Conservation (phyloP, 345 rosid genomes). For the Lepidium didymum region DNA sequence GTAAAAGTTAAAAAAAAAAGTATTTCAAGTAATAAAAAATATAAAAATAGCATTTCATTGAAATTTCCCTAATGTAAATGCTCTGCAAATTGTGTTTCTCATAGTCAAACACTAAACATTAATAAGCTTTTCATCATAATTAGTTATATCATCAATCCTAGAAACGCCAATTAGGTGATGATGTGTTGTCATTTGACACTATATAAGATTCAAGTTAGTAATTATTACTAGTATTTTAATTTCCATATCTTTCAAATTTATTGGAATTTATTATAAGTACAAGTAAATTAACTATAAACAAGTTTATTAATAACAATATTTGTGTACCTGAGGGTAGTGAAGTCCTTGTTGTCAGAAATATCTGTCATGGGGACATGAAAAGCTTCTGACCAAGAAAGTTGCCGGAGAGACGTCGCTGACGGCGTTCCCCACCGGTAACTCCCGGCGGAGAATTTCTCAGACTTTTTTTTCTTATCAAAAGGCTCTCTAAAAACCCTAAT, state of each 20-base stretch:
- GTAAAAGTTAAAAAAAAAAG: too few relatives aligned
- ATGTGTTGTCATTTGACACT: not conserved
- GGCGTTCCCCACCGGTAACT: slow-evolving; percentile 97
- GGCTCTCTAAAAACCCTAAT: slow-evolving; percentile 66
- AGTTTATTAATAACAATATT: not conserved
- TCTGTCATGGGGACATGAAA: slow-evolving; percentile 84
- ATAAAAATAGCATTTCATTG: too few relatives aligned
- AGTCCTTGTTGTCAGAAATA: slow-evolving; percentile 33
- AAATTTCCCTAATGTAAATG: too few relatives aligned
- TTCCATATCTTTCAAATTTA: not conserved
- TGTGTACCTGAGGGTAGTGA: slow-evolving; percentile 42
- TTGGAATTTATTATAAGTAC: not conserved
- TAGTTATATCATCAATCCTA: not conserved
- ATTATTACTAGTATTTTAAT: too few relatives aligned
- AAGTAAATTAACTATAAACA: not conserved
- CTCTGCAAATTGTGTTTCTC: not conserved
- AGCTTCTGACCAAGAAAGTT: slow-evolving; percentile 92
- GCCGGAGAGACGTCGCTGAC: slow-evolving; percentile 58
- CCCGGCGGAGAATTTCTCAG: slow-evolving; percentile 57
- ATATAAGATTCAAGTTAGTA: not conserved
- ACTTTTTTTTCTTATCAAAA: slow-evolving; percentile 50
- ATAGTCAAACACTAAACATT: slow-evolving; percentile 6
- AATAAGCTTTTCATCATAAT: not conserved
- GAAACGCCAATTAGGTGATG: not conserved
- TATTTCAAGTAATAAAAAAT: too few relatives aligned